Evolutionary conservation across 768 basidiomycete species (phyloP), one percentile per base, ranked within the genome.

Genomic region (Pulveroboletus sp.): DNA sequence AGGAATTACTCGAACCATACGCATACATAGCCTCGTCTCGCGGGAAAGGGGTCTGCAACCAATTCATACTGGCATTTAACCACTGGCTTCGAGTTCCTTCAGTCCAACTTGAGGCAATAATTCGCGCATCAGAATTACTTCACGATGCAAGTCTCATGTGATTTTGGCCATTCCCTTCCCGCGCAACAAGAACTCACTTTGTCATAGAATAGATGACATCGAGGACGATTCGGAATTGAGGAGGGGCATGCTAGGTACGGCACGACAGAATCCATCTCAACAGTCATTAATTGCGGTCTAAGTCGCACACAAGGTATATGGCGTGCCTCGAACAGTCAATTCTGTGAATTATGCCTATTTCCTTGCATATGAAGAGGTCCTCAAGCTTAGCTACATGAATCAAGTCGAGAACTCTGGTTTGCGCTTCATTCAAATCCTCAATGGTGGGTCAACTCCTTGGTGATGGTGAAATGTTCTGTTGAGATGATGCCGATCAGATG

Each of bases 271-370:
- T n/a, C n/a, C n/a, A 35, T 35, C 11, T 45, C 26, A 17, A 27
- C 12, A 14, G 19, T 5, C 5, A 39, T 16, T 36, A 27, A 22
- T 14, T 51, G 40, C 19, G 24, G 14, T 43, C 36, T 16, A n/a
- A 85, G 94, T 93, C n/a, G 83, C 94, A 0, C 94, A 99, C 71
- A 92, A 89, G 75, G 93, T 99, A 57, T 99, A 93, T 60, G 95
- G 95, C 3, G 74, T 96, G 2, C 91, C 95, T 1, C 94, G 97
- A 66, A 95, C 94, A 0, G 93, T 98, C 69, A 99, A 99, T 66
- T 83, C 85, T 3, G 94, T 94, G 1, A 97, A 96, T 68, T 97
- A 97, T 59, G 92, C 93, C 35, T 97, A 94, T 64, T 99, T 97
- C 65, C 81, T 93, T 31, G 95, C 93, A 0, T 93, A 85, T 63